A percentile compares a stretch with the other conserved stretches of the same genome.
These are phyloP conservation scores for Conringia planisiliqua DNA, from an alignment of 345 rosid genomes.

Conservation along the genomic window DNA sequence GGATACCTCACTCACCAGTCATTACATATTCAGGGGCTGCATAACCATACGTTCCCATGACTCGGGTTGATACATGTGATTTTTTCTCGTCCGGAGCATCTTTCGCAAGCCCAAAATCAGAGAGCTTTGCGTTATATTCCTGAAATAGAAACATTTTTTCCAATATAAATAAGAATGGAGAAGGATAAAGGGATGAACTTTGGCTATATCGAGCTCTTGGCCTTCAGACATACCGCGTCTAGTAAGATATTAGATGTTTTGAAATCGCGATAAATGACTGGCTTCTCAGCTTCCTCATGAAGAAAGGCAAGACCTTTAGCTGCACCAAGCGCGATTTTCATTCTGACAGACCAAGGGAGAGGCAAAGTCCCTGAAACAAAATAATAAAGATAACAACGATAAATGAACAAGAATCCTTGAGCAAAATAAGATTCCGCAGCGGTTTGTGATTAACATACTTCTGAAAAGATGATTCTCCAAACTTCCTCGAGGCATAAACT, in stretches of 20 bases:
- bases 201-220: not conserved
- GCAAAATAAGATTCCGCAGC: not conserved
- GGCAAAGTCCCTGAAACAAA: conserved; percentile 64
- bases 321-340: conserved; percentile 80
- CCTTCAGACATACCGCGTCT: conserved; percentile 52
- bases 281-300: conserved; percentile 80
- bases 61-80: conserved; percentile 81
- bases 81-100: conserved; percentile 82
- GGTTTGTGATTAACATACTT: conserved; percentile 44
- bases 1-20: conserved; percentile 52
- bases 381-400: not conserved
- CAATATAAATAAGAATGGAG: not conserved
- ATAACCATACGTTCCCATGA: conserved; percentile 87
- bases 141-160: conserved; percentile 27
- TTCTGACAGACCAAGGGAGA: conserved; percentile 83
- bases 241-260: conserved; percentile 77
- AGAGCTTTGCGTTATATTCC: conserved; percentile 87
- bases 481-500: conserved; percentile 83
- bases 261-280: conserved; percentile 82
- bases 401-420: not conserved
- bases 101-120: conserved; percentile 87
- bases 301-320: conserved; percentile 84
- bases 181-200: not conserved
- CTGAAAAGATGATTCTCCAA: conserved; percentile 82
- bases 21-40: conserved; percentile 90